Conservation (phyloP, 2,329 filamentous ascomycete species). For the Hysterium pulicare region DNA sequence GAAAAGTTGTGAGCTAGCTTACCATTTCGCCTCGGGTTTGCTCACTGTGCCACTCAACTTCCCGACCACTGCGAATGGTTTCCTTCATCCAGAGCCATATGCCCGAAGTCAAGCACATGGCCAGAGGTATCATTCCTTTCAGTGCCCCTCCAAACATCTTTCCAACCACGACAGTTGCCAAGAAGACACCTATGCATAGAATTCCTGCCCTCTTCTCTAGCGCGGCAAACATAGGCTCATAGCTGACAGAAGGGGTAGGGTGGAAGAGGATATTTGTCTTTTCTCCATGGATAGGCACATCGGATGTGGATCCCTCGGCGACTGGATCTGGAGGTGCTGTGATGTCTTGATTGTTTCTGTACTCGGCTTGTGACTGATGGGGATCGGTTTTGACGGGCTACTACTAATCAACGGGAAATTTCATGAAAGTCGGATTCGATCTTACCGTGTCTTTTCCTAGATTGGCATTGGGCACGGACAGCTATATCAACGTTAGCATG, state of each 20-base stretch:
- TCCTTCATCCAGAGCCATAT: conserved; percentile 91
- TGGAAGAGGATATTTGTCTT: conserved; percentile 97
- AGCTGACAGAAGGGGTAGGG: conserved; percentile 84
- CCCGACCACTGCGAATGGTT: conserved; percentile 74
- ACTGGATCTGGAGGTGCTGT: conserved; percentile 88
- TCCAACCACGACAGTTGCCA: conserved; percentile 72
- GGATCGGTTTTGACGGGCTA: conserved; percentile 66
- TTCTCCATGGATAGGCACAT: conserved; percentile 92
- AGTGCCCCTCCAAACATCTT: conserved; percentile 75
- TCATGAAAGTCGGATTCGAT: conserved; percentile 1
- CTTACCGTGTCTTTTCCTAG: conserved; percentile 66
- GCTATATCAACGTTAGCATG: conserved; percentile 41
- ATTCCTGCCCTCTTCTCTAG: conserved; percentile 72
- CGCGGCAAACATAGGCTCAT: conserved; percentile 78
- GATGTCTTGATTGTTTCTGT: conserved; percentile 80
- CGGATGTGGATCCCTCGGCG: conserved; percentile 76
- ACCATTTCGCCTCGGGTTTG: conserved; percentile 77
- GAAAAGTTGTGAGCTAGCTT: conserved; percentile 14
- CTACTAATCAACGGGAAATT: conserved; percentile 10
- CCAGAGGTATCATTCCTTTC: conserved; percentile 72
- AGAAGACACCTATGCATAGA: conserved; percentile 67
- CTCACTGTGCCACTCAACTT: conserved; percentile 85
- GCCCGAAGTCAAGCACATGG: conserved; percentile 67
- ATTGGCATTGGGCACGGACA: conserved; percentile 88
- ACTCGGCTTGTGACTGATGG: conserved; percentile 71